Conservation (phyloP, 805 yeast species). For the Candida orba region DNA sequence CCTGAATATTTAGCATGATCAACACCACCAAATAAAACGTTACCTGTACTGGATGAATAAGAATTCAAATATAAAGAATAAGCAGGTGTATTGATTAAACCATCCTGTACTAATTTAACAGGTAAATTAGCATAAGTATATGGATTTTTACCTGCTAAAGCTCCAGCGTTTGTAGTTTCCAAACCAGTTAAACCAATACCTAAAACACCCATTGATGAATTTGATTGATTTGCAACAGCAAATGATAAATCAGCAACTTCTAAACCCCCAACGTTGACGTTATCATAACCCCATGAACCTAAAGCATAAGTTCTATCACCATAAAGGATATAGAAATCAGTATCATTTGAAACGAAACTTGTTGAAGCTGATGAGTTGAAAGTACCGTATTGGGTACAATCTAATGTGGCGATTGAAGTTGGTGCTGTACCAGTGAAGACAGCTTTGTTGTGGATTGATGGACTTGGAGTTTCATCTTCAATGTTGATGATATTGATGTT, state of each 20-base stretch:
- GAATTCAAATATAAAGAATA: conserved; percentile 59
- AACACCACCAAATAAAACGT: conserved; percentile 66
- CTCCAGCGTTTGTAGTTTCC: conserved; percentile 50
- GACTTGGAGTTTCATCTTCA: background rate
- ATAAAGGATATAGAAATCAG: conserved; percentile 38
- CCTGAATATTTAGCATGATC: conserved; percentile 60
- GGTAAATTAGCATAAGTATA: conserved; percentile 65
- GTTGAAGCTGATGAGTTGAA: conserved; percentile 28
- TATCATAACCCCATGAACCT: conserved; percentile 42
- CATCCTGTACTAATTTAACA: conserved; percentile 45
- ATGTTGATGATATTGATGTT: background rate
- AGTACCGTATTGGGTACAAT: conserved; percentile 35
- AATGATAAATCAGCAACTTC: conserved; percentile 50
- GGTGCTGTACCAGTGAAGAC: background rate
- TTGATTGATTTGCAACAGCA: conserved; percentile 65
- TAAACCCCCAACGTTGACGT: conserved; percentile 45
- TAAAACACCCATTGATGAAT: conserved; percentile 60
- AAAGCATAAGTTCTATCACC: conserved; percentile 38
- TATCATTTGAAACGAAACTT: conserved; percentile 26
- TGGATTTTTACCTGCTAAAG: conserved; percentile 8
- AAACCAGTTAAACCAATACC: conserved; percentile 67
- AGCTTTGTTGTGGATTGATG: conserved; percentile 8
- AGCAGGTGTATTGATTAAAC: conserved; percentile 45
- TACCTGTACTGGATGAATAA: conserved; percentile 36
- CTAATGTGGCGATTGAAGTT: conserved; percentile 22